Evolutionary conservation across 1,284 basidiomycete species (phyloP), one percentile per base, ranked within the genome.

Genomic region (Cryptococcus sp.): DNA sequence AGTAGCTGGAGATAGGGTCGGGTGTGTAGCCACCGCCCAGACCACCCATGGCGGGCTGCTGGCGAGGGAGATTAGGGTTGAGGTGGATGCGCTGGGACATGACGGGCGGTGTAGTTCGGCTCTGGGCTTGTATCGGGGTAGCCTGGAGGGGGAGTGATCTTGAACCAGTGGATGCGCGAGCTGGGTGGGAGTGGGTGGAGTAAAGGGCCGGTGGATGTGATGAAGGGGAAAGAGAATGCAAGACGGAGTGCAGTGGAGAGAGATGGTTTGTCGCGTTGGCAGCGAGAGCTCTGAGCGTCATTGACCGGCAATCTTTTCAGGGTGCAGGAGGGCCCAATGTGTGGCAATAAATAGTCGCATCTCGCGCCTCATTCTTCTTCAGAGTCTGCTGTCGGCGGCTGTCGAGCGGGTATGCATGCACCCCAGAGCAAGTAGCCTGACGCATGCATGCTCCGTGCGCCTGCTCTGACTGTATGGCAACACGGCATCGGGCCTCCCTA

Each of bases 51-150:
- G 36, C 23, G 16, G 24, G 24, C 47, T 56, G 54, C 23, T 48
- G 43, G 50, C 65, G 70, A 42, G 67, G 69, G 51, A 62, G 68
- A 60, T 77, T 77, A 16, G 76, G 76, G 67, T 78, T 78, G 56
- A 78, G 72, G 61, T 78, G 76, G 60, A 77, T 74, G 18, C 76
- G 71, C 62, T 77, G 75, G 1, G 70, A 69, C 72, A 74, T 74
- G 51, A 4, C 60, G 56, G 28, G 37, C 9, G 48, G 11, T 39
- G 16, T 15, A 35, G 36, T 24, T 16, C 20, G 24, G 45, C 3
- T 18, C n/a, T 46, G 45, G 45, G 6, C 24, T 33, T 9, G 28
- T 33, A 9, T 33, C 28, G 28, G 28, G 28, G 28, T 33, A 33
- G 28, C 9, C 28, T 33, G 28, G 28, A 33, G 28, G 28, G 28